These are phyloP conservation scores for Chiua sp. DNA, from an alignment of 1,284 basidiomycete species.

Conservation along the genomic window DNA sequence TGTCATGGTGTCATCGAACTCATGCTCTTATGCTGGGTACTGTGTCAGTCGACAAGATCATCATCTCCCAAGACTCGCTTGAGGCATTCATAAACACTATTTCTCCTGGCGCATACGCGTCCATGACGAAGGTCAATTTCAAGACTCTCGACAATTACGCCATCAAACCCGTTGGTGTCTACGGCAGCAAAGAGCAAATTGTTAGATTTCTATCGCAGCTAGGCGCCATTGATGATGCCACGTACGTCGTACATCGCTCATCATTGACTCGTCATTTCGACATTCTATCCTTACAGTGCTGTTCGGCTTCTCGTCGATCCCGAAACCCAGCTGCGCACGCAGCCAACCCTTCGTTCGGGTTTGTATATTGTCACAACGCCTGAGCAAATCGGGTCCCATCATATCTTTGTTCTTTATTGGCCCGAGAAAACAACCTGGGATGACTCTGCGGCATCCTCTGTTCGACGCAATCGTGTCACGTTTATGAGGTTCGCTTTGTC, in stretches of 20 bases:
- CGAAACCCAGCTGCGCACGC: conserved; percentile 21
- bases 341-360: conserved; percentile 52
- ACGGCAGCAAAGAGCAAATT: conserved; percentile 57
- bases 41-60: conserved; percentile 57
- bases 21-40: neutral
- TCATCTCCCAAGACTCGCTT: conserved; percentile 55
- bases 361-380: conserved; percentile 47
- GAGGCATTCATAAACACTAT: conserved; percentile 49
- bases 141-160: conserved; percentile 46
- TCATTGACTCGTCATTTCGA: neutral
- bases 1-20: neutral
- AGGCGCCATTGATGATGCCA: conserved; percentile 39
- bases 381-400: conserved; percentile 17
- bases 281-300: conserved; percentile 11
- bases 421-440: conserved; percentile 66
- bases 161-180: conserved; percentile 58
- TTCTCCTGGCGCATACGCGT: conserved; percentile 49
- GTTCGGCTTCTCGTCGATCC: conserved; percentile 28
- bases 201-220: conserved; percentile 46
- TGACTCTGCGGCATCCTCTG: conserved; percentile 49
- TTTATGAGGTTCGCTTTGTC: conserved; percentile 57
- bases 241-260: conserved; percentile 35
- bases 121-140: conserved; percentile 60
- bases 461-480: conserved; percentile 57
- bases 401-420: conserved; percentile 61